These are phyloP conservation scores for Conticribra guillardii DNA, from an alignment of 108 stramenopile species.

Conservation along the genomic window DNA sequence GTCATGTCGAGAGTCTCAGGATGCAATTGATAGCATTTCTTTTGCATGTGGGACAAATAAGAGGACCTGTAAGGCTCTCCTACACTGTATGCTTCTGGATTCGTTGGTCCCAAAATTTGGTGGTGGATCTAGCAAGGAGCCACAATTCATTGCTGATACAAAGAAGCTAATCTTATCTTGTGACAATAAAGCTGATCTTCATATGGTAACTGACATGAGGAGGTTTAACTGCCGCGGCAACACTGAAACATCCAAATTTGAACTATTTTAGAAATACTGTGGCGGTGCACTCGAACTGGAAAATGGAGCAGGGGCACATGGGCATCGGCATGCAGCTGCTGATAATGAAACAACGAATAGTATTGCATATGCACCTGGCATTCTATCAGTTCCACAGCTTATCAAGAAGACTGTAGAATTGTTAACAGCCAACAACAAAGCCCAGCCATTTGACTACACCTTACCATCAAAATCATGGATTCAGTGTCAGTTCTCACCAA, in stretches of 20 bases:
- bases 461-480: neutral
- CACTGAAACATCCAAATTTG: too few species aligned
- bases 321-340: slow-evolving; percentile 7
- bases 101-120: neutral
- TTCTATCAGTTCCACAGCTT: slow-evolving; percentile 1
- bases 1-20: neutral
- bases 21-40: neutral
- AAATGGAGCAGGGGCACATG: slow-evolving; percentile 10
- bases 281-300: too few species aligned
- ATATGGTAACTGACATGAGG: slow-evolving; percentile 7
- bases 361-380: slow-evolving; percentile 5
- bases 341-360: slow-evolving; percentile 8
- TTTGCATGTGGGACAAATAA: neutral
- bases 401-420: neutral
- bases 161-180: neutral
- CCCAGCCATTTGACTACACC: neutral
- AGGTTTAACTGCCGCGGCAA: slow-evolving; percentile 1
- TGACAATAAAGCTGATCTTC: neutral
- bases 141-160: neutral
- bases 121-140: neutral
- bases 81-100: neutral
- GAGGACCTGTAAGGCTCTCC: neutral
- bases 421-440: neutral
- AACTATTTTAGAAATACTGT: too few species aligned
- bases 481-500: neutral